Evolutionary conservation across 192 early-diverging fungal species (phyloP), one percentile per base, ranked within the genome.

Genomic region (Backusella circina): DNA sequence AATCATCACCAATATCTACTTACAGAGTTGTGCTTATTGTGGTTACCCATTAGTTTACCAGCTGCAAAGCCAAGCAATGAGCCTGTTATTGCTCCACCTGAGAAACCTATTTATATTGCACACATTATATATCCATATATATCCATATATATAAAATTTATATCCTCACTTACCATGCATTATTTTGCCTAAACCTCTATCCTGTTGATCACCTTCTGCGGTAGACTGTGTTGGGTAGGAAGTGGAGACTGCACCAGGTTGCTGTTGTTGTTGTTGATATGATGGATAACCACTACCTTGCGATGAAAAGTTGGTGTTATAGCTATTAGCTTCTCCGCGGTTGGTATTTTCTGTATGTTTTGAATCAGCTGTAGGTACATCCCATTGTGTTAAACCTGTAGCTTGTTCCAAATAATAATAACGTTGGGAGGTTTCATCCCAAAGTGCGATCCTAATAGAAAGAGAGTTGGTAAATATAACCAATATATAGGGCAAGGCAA

Each of bases 301-400:
- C 26, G 32, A 7, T 12, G 67, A 36, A 36, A 36, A 68, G 12
- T 36, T 36, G 12, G 33, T 8, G 21, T 4, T 61, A 61, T 61
- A 61, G 4, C 54, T 61, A 61, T 26, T 61, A 9, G 54, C 54
- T 28, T 61, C 54, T 61, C 54, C 54, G 7, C 54, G 54, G 26
- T 3, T 61, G 54, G 21, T 61, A 28, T 61, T 28, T 21, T 51
- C n/a, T 23, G 50, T 51, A 21, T n/a, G 50, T 28, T 61, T 61
- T 28, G 54, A 61, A 28, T 23, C 54, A 28, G 21, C 26, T 5
- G 41, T 32, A 44, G 76, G 76, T 6, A 73, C 26, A 31, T 78
- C 76, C 76, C 76, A 78, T 35, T 78, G 76, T 15, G 76, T 78
- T 33, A 38, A 35, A 5, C 76, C 76, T 10, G 76, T 73, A 15